A percentile compares a stretch with the other conserved stretches of the same genome.
Conservation (phyloP, 352 stramenopile species). For the Globisporangium canariense region DNA sequence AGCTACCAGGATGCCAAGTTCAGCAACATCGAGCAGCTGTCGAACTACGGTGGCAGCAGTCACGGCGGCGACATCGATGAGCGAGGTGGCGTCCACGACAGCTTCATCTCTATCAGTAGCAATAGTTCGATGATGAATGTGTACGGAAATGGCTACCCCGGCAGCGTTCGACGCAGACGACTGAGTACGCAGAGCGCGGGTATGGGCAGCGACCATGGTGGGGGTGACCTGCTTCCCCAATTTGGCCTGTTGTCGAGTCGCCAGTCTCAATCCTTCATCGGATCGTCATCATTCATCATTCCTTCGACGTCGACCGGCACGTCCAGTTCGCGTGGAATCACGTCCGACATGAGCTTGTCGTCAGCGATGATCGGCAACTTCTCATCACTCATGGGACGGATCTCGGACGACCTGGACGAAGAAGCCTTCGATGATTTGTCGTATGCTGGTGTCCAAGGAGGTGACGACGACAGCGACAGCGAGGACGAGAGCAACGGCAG, state of each 20-base stretch:
- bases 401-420: constrained; percentile 57
- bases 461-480: constrained; percentile 19
- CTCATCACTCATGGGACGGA: constrained; percentile 50
- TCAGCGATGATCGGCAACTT: constrained; percentile 77
- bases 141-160: constrained; percentile 7
- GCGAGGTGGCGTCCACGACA: constrained; percentile 35
- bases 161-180: constrained; percentile 21
- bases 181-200: constrained; percentile 26
- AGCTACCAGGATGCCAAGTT: constrained; percentile 15
- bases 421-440: constrained; percentile 33
- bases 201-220: constrained; percentile 26
- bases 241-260: constrained; percentile 35
- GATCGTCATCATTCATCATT: constrained; percentile 18
- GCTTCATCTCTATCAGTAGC: constrained; percentile 28
- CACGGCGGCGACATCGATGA: constrained; percentile 20
- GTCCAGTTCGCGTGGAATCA: constrained; percentile 28
- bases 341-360: constrained; percentile 66
- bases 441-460: constrained; percentile 17
- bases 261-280: constrained; percentile 47
- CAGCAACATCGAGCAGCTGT: constrained; percentile 24
- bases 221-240: constrained; percentile 18
- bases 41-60: constrained; percentile 19
- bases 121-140: constrained; percentile 6
- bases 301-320: neutral
- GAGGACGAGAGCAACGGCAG: constrained; percentile 22